phyloP scores from a whole-genome alignment of 176 grass and related monocot genomes.

The Cocos nucifera region DNA sequence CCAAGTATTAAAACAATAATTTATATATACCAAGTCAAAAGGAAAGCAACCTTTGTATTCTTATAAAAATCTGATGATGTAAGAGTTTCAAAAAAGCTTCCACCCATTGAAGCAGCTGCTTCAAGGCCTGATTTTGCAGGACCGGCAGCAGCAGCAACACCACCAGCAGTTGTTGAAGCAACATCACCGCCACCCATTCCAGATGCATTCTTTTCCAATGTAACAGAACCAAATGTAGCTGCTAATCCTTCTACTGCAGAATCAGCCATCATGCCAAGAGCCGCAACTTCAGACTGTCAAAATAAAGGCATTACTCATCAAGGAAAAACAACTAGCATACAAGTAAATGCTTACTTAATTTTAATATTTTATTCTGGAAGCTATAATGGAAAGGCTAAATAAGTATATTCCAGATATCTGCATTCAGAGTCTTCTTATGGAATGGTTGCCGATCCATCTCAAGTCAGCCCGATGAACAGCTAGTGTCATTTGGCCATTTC shows the following conservation, averaged over 20 bases:
- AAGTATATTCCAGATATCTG: no score
- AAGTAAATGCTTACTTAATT: background rate
- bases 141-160: constrained; percentile 15
- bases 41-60: constrained; percentile 70
- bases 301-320: background rate
- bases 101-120: constrained; percentile 40
- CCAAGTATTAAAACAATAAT: constrained; percentile 12
- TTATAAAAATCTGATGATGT: constrained; percentile 97
- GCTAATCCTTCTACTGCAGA: constrained; percentile 31
- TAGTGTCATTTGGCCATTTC: no score
- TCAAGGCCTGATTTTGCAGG: constrained; percentile 27
- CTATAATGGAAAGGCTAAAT: no score
- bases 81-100: constrained; percentile 82
- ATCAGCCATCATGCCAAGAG: constrained; percentile 28
- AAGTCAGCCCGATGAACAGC: no score
- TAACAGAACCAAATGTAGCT: constrained; percentile 45
- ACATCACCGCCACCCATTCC: constrained; percentile 37
- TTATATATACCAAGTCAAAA: no score
- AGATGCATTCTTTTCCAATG: constrained; percentile 41
- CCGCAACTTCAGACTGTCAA: constrained; percentile 59
- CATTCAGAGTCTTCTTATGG: no score
- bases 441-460: no score
- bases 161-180: constrained; percentile 6
- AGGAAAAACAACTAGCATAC: constrained; percentile 2
- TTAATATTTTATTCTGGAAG: no score